A percentile compares a stretch with the other conserved stretches of the same genome.
Evolutionary conservation across 2,329 filamentous ascomycete species (phyloP).

Genomic region (Fusarium sp.): DNA sequence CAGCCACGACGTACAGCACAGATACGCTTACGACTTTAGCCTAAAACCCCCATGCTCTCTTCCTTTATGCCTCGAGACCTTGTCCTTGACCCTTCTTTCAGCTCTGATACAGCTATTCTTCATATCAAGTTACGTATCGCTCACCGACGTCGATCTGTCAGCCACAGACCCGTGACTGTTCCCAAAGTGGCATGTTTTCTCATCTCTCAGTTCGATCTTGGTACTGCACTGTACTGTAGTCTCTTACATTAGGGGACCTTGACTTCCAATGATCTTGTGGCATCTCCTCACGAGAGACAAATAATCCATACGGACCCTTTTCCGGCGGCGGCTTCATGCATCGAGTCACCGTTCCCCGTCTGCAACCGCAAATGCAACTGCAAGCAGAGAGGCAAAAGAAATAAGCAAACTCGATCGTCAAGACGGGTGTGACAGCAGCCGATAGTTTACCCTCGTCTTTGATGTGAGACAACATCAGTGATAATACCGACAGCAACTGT

Average conservation of each 20-base stretch:
- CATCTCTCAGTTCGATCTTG: conserved; percentile 26
- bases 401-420: conserved; percentile 29
- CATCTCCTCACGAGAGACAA: conserved; percentile 10
- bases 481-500: neutral
- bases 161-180: conserved; percentile 43
- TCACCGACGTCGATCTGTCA: conserved; percentile 34
- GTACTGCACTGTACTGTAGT: neutral
- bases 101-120: neutral
- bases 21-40: conserved; percentile 13
- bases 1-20: conserved; percentile 31
- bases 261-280: conserved; percentile 28
- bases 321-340: conserved; percentile 35
- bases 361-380: conserved; percentile 4
- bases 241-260: neutral
- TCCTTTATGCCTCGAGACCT: conserved; percentile 4
- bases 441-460: conserved; percentile 21
- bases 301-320: conserved; percentile 26
- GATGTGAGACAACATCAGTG: conserved; percentile 18
- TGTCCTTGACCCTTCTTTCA: conserved; percentile 3
- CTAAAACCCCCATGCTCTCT: conserved; percentile 12
- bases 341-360: conserved; percentile 23
- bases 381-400: neutral
- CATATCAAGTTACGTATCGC: conserved; percentile 1
- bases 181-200: conserved; percentile 26
- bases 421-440: conserved; percentile 22